Evolutionary conservation across 2,329 filamentous ascomycete genomes (phyloP), one percentile per base, ranked within the genome.

Genomic region (Periconia digitata): DNA sequence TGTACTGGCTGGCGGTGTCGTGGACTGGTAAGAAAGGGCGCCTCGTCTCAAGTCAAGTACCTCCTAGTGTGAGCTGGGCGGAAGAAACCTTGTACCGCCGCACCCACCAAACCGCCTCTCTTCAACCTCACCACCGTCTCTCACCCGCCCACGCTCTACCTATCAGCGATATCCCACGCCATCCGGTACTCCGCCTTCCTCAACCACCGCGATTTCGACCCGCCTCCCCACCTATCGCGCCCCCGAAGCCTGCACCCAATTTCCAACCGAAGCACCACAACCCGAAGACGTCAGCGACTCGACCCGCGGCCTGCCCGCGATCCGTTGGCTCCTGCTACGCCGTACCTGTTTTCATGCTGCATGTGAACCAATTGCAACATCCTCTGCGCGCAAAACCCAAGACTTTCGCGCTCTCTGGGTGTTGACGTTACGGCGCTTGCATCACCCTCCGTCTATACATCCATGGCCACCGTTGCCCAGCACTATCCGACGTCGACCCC

Each of bases 401-500:
- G 24, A 36, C 22, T 1, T 34, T 16, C 8, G 32, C 24, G 37
- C 36, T 29, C 41, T 37, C 20, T 27, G 46, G 37, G 27, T 16
- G 32, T 29, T 44, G 27, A 44, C 32, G 22, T 5, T 16, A 32
- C 27, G 15, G 40, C 24, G 24, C 12, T 38, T 13, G 35, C 35
- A 38, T 15, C 27, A 32, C 27, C 38, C 8, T 40, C 40, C 44
- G 49, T 49, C 4, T 17, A 48, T 44, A 43, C 36, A 50, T 43
- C 45, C 37, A 71, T 71, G 68, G 68, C 68, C 49, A 61, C 69
- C 44, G 62, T 69, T 23, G 66, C 67, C 53, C 67, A 67, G 47
- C 65, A 59, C 55, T 58, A 66, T 47, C 61, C 67, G 43, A 60
- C 60, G 42, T 58, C 63, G 51, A 59, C 62, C 39, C 63, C 56